Evolutionary conservation across 768 basidiomycete species (phyloP).

Genomic region (Sarcomyxa edulis): DNA sequence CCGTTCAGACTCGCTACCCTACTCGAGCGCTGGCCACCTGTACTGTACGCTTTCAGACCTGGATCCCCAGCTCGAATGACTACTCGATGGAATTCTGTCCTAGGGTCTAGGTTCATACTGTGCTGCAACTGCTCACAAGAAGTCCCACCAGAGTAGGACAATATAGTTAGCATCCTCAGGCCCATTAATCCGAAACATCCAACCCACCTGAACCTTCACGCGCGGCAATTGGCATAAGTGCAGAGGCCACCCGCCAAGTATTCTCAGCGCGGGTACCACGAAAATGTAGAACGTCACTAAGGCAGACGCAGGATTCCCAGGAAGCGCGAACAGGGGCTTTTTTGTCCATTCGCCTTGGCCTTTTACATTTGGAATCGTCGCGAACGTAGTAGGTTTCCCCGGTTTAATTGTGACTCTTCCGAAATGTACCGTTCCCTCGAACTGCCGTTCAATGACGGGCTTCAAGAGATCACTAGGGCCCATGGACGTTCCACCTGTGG

Average conservation of each 20-base stretch:
- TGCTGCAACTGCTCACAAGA: constrained; percentile 40
- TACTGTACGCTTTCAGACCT: constrained; percentile 65
- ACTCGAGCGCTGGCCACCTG: constrained; percentile 84
- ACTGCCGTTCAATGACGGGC: constrained; percentile 78
- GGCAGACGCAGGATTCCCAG: constrained; percentile 86
- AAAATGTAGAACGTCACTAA: constrained; percentile 84
- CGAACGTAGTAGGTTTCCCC: constrained; percentile 90
- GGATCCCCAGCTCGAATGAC: constrained; percentile 40
- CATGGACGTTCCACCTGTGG: constrained; percentile 92
- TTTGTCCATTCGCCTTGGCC: constrained; percentile 20
- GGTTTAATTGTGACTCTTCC: constrained; percentile 80
- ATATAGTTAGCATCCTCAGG: too few relatives aligned
- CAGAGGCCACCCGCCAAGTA: constrained; percentile 62
- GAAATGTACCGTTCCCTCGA: constrained; percentile 77
- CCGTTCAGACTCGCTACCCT: constrained; percentile 74
- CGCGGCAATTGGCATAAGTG: constrained; percentile 52
- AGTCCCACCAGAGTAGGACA: constrained; percentile 1
- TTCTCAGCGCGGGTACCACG: constrained; percentile 74
- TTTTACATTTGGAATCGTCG: constrained; percentile 51
- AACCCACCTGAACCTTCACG: constrained; percentile 57
- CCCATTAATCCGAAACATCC: not conserved
- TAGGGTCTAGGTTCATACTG: constrained; percentile 62
- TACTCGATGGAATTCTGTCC: constrained; percentile 83
- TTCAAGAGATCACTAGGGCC: constrained; percentile 84
- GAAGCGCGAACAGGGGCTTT: constrained; percentile 78